These are phyloP conservation scores for Collybiopsis confluens DNA, from an alignment of 768 basidiomycete species.

Conservation along the genomic window DNA sequence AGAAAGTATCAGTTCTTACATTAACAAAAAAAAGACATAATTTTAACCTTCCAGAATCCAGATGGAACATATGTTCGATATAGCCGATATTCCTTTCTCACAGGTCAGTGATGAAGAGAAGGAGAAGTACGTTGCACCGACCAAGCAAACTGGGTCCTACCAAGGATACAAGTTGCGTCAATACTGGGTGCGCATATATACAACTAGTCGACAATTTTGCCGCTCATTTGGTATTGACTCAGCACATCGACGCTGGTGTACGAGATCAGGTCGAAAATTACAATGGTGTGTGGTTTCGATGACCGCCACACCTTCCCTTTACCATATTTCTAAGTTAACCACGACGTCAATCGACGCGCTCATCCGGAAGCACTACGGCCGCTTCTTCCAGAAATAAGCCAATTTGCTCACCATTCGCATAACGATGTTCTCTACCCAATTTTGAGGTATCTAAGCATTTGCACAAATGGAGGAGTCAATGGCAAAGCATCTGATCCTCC, in stretches of 20 bases:
- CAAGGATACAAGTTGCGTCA: conserved; percentile 50
- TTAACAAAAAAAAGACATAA: background rate
- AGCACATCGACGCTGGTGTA: conserved; percentile 39
- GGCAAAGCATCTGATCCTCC: background rate
- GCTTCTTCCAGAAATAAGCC: conserved; percentile 19
- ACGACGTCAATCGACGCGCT: conserved; percentile 24
- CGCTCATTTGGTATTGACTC: background rate
- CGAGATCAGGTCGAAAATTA: conserved; percentile 44
- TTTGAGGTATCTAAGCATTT: conserved; percentile 21
- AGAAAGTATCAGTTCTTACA: conserved; percentile 22
- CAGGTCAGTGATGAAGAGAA: conserved; percentile 39
- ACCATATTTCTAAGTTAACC: conserved; percentile 31
- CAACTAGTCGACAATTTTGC: background rate
- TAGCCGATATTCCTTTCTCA: conserved; percentile 41
- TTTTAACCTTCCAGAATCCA: conserved; percentile 11
- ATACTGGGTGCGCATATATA: conserved; percentile 36
- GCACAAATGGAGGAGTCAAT: background rate
- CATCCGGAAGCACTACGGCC: conserved; percentile 35
- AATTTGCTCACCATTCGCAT: conserved; percentile 22
- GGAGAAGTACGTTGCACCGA: conserved; percentile 29
- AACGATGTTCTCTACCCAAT: conserved; percentile 24
- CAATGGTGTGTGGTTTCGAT: conserved; percentile 28
- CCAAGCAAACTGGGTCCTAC: conserved; percentile 41
- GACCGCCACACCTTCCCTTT: background rate
- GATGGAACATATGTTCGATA: conserved; percentile 43